Percentiles rank a stretch among this genome's conserved stretches.
These are phyloP conservation scores for Fusarium sp. DNA, from an alignment of 2,329 filamentous ascomycete genomes.

Conservation along the genomic window DNA sequence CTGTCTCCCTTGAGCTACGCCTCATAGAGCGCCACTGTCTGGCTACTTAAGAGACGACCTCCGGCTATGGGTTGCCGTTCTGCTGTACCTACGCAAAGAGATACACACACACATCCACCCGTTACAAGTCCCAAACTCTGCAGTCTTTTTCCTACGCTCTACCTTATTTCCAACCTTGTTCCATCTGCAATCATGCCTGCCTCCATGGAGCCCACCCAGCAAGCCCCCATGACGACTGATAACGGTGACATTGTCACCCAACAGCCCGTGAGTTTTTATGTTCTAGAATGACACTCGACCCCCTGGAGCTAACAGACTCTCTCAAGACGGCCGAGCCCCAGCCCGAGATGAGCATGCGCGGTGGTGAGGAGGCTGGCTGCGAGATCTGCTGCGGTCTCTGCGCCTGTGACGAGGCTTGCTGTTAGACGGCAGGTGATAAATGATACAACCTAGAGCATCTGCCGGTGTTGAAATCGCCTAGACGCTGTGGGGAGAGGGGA, in stretches of 20 bases:
- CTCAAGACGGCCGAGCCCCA: constrained; percentile 54
- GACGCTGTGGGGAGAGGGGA: constrained; percentile 2
- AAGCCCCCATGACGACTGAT: constrained; percentile 57
- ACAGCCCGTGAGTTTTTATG: constrained; percentile 54
- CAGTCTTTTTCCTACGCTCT: neutral
- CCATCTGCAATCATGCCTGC: constrained; percentile 52
- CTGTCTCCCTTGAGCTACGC: constrained; percentile 15
- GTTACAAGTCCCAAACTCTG: constrained; percentile 19
- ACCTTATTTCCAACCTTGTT: neutral
- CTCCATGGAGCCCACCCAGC: constrained; percentile 55
- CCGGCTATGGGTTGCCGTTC: constrained; percentile 24
- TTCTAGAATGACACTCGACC: neutral
- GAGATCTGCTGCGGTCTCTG: constrained; percentile 61
- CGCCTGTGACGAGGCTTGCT: constrained; percentile 58
- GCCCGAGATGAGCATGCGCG: constrained; percentile 57
- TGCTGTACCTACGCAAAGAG: constrained; percentile 1
- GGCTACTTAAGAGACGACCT: constrained; percentile 30
- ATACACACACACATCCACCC: constrained; percentile 13
- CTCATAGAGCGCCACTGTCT: constrained; percentile 22
- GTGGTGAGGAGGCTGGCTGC: constrained; percentile 60
- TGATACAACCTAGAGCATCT: neutral
- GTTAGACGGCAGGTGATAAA: constrained; percentile 39
- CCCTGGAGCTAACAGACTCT: constrained; percentile 3
- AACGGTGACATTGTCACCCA: constrained; percentile 53
- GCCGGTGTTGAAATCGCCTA: neutral